Percentiles rank a stretch among this genome's conserved stretches.
These are phyloP conservation scores for Castanea crenata DNA, from an alignment of 306 rosid genomes.

Conservation along the genomic window DNA sequence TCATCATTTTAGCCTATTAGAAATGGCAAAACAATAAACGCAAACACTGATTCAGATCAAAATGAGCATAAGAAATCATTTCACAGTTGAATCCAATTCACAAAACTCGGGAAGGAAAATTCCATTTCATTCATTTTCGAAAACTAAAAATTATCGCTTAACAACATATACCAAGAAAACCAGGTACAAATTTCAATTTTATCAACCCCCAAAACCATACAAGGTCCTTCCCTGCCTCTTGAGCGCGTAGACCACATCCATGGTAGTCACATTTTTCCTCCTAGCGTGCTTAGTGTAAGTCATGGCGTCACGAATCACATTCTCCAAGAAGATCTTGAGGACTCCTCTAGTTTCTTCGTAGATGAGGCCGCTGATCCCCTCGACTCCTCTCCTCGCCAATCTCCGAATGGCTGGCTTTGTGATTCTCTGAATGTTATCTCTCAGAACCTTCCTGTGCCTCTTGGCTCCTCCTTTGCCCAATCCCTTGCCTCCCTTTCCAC, in stretches of 20 bases:
- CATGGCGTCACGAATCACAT: slow-evolving; percentile 32
- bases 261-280: slow-evolving; percentile 33
- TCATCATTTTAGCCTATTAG: too few species aligned
- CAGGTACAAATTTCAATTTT: background rate
- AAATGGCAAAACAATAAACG: too few species aligned
- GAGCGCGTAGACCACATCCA: slow-evolving; percentile 37
- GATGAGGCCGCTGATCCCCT: slow-evolving; percentile 35
- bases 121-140: background rate
- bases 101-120: too few species aligned
- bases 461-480: slow-evolving; percentile 43
- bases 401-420: slow-evolving; percentile 37
- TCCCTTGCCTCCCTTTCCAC: slow-evolving; percentile 44
- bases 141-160: background rate
- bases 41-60: too few species aligned
- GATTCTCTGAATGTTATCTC: slow-evolving; percentile 40
- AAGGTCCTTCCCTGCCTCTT: slow-evolving; percentile 37
- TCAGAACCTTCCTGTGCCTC: slow-evolving; percentile 32
- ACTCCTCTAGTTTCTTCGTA: slow-evolving; percentile 35
- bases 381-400: slow-evolving; percentile 33
- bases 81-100: too few species aligned
- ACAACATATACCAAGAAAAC: background rate
- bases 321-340: slow-evolving; percentile 34
- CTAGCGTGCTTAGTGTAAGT: slow-evolving; percentile 26
- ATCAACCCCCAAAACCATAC: slow-evolving; percentile 34
- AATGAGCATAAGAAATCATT: too few species aligned